Conservation (phyloP, 257 asterid species). For the Thymus mandschuricus region DNA sequence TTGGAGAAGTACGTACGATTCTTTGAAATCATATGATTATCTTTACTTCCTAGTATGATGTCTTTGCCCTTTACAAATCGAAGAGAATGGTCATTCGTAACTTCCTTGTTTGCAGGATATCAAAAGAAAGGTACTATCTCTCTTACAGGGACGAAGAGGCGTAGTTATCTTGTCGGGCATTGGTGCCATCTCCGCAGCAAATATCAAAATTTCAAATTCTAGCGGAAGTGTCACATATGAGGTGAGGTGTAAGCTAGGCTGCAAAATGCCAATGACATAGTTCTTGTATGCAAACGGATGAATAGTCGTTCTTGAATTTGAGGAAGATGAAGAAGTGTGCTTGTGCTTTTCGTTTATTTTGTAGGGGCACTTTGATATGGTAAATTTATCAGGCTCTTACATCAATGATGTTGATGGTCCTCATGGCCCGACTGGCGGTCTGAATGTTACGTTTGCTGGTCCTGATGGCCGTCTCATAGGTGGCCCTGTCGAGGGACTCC, state of each 20-base stretch:
- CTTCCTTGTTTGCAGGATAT: constrained; percentile 60
- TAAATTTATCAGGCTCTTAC: constrained; percentile 76
- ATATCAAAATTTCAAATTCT: constrained; percentile 62
- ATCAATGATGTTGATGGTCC: constrained; percentile 52
- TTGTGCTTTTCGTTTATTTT: constrained; percentile 21
- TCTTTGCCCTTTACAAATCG: constrained; percentile 6
- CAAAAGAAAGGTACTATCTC: constrained; percentile 61
- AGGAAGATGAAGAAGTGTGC: constrained; percentile 5
- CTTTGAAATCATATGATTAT: constrained; percentile 17
- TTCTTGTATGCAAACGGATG: neutral
- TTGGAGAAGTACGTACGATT: constrained; percentile 67
- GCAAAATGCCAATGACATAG: neutral
- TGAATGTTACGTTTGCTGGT: constrained; percentile 69
- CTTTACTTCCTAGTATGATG: neutral
- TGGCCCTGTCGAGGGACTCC: constrained; percentile 83
- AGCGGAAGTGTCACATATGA: constrained; percentile 81
- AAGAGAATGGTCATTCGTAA: neutral
- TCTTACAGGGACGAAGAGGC: constrained; percentile 65
- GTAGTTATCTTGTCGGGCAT: constrained; percentile 69
- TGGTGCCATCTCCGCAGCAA: constrained; percentile 77
- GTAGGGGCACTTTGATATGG: constrained; percentile 82
- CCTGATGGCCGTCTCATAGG: constrained; percentile 90
- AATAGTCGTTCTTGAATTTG: neutral
- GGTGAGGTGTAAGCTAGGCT: constrained; percentile 66
- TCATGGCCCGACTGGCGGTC: constrained; percentile 59